Evolutionary conservation across 768 basidiomycete species (phyloP).

Genomic region (Krasilnikovozyma curviuscula): DNA sequence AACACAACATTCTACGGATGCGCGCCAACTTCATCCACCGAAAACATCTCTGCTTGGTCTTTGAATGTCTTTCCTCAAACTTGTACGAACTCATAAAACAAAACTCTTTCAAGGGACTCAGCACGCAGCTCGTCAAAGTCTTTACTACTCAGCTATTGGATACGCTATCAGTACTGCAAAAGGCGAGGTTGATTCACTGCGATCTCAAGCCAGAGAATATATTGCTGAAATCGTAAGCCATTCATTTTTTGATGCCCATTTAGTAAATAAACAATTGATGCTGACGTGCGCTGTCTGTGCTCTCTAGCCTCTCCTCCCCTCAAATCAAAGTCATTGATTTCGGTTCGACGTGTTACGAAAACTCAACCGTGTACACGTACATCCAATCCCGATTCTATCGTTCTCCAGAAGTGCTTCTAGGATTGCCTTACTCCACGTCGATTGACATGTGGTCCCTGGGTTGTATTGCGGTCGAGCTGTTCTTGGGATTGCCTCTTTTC

Average conservation of each 20-base stretch:
- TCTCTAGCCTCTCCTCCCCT: conserved; percentile 67
- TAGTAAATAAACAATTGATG: background rate
- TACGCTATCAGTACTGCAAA: conserved; percentile 76
- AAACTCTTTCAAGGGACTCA: conserved; percentile 94
- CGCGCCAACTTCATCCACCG: conserved; percentile 93
- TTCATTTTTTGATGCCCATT: conserved; percentile 12
- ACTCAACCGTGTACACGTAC: conserved; percentile 99
- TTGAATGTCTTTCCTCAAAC: conserved; percentile 89
- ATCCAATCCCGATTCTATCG: conserved; percentile 98
- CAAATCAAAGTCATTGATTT: conserved; percentile 99
- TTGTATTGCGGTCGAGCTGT: conserved; percentile 94
- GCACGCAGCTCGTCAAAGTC: conserved; percentile 92
- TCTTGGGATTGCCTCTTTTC: conserved; percentile 86
- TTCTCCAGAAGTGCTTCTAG: conserved; percentile 87
- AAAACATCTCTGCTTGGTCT: conserved; percentile 89
- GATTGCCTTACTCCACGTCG: conserved; percentile 77
- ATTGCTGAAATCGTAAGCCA: conserved; percentile 67
- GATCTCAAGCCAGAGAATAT: conserved; percentile 99
- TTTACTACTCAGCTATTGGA: conserved; percentile 93
- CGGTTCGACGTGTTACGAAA: conserved; percentile 94
- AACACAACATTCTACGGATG: conserved; percentile 88
- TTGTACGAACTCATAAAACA: conserved; percentile 99
- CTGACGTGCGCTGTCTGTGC: background rate
- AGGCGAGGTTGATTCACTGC: conserved; percentile 89
- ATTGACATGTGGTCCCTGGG: conserved; percentile 99